Percentiles rank a stretch among this genome's conserved stretches.
Evolutionary conservation across 2,329 filamentous ascomycete species (phyloP).

Genomic region (Diplodia sapinea): DNA sequence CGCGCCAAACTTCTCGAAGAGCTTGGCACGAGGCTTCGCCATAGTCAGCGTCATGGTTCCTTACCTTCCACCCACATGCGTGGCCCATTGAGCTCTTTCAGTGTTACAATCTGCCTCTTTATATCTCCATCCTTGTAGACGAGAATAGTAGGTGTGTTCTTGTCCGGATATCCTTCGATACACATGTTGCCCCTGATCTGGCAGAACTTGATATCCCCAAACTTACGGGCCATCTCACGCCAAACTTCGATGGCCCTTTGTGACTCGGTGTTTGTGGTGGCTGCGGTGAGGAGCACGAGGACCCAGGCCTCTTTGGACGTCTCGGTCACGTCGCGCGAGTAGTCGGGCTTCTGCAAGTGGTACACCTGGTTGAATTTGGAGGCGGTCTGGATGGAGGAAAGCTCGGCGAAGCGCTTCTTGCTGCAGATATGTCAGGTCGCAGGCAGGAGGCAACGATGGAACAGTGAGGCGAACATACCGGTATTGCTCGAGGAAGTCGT

Average conservation of each 20-base stretch:
- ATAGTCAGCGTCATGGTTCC: constrained; percentile 17
- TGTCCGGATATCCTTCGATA: constrained; percentile 94
- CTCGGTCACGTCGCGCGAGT: constrained; percentile 88
- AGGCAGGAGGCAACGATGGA: not conserved
- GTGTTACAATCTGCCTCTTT: constrained; percentile 86
- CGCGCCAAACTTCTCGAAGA: not conserved
- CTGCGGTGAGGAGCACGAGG: constrained; percentile 81
- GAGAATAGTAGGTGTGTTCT: constrained; percentile 91
- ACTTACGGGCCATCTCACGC: constrained; percentile 81
- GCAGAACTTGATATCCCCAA: constrained; percentile 96
- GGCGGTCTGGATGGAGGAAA: constrained; percentile 75
- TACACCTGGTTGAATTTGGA: constrained; percentile 89
- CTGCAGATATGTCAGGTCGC: constrained; percentile 41
- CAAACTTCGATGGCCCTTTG: constrained; percentile 83
- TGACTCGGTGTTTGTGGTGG: constrained; percentile 82
- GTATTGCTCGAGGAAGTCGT: constrained; percentile 86
- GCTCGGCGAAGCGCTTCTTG: constrained; percentile 83
- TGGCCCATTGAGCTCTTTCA: constrained; percentile 75
- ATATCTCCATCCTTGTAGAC: constrained; percentile 94
- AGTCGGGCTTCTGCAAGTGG: constrained; percentile 92
- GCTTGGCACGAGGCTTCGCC: not conserved
- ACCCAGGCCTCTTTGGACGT: constrained; percentile 73
- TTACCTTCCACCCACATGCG: constrained; percentile 40
- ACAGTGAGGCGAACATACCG: constrained; percentile 52
- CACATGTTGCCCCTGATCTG: constrained; percentile 91